Conservation (phyloP, 2,329 filamentous ascomycete genomes). For the Microdochium bolleyi region DNA sequence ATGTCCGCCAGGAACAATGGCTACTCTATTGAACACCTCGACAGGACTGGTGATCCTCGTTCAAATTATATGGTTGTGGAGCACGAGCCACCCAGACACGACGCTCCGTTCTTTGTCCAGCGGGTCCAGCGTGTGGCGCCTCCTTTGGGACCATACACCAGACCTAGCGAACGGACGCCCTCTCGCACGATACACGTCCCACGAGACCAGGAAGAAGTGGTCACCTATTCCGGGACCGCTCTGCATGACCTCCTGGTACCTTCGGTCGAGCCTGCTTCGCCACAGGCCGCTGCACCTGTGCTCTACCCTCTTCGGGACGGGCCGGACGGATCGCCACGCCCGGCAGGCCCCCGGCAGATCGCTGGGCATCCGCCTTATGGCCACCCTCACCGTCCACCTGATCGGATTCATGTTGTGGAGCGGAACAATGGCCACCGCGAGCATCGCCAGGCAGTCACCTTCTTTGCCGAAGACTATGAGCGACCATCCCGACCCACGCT, state of each 20-base stretch:
- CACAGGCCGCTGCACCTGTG: conserved; percentile 6
- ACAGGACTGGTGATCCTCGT: background rate
- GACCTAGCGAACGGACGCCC: background rate
- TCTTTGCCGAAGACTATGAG: background rate
- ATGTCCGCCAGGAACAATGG: background rate
- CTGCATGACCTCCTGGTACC: conserved; percentile 21
- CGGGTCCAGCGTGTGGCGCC: background rate
- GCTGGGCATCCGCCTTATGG: background rate
- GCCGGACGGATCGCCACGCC: background rate
- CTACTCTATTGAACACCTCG: background rate
- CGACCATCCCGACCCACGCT: background rate
- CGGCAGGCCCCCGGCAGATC: no score
- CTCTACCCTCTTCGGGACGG: background rate
- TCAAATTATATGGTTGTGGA: background rate
- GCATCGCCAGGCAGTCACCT: background rate
- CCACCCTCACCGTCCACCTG: background rate
- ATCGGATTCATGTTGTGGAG: background rate
- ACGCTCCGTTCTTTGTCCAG: background rate
- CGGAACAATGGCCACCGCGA: background rate
- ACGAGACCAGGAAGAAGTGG: conserved; percentile 2
- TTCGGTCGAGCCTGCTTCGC: conserved; percentile 22
- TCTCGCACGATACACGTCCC: background rate
- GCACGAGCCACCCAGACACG: background rate
- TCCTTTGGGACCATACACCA: background rate
- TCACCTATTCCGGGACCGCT: conserved; percentile 16